Evolutionary conservation across 2,329 filamentous ascomycete genomes (phyloP).

Genomic region (Blumeria hordei): DNA sequence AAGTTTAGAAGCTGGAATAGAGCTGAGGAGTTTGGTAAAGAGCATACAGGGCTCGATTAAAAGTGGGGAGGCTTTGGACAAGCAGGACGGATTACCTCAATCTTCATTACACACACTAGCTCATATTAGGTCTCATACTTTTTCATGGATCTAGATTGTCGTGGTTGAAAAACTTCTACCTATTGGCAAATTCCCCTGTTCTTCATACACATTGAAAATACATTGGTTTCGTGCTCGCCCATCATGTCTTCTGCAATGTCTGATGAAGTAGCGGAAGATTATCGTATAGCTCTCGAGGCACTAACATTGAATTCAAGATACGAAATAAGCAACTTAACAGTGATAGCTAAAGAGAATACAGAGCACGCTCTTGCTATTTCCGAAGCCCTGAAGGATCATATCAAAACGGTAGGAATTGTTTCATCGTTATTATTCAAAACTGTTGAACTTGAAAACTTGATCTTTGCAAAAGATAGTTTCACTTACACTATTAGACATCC

Average conservation of each 20-base stretch:
- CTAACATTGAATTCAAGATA: constrained; percentile 74
- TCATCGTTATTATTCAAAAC: constrained; percentile 1
- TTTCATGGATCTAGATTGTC: constrained; percentile 17
- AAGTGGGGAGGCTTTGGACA: constrained; percentile 7
- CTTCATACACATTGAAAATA: background rate
- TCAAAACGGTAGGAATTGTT: constrained; percentile 54
- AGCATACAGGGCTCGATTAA: constrained; percentile 7
- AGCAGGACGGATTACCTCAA: constrained; percentile 11
- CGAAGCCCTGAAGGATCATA: constrained; percentile 72
- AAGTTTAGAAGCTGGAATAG: constrained; percentile 4
- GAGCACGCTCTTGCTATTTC: constrained; percentile 89
- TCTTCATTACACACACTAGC: constrained; percentile 17
- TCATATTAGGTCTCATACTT: constrained; percentile 15
- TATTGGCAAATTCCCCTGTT: background rate
- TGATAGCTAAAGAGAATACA: constrained; percentile 93
- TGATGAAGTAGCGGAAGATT: constrained; percentile 85
- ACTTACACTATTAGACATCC: constrained; percentile 35
- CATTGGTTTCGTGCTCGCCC: constrained; percentile 15
- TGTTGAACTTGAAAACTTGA: background rate
- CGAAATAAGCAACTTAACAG: constrained; percentile 90
- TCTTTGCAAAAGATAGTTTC: constrained; percentile 10
- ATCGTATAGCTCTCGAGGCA: constrained; percentile 78
- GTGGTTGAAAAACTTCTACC: constrained; percentile 11
- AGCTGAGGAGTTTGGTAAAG: constrained; percentile 7
- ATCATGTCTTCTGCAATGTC: constrained; percentile 37